A percentile compares a stretch with the other conserved stretches of the same genome.
Conservation (phyloP, 108 stramenopile species). For the Cyclotella distinguenda region DNA sequence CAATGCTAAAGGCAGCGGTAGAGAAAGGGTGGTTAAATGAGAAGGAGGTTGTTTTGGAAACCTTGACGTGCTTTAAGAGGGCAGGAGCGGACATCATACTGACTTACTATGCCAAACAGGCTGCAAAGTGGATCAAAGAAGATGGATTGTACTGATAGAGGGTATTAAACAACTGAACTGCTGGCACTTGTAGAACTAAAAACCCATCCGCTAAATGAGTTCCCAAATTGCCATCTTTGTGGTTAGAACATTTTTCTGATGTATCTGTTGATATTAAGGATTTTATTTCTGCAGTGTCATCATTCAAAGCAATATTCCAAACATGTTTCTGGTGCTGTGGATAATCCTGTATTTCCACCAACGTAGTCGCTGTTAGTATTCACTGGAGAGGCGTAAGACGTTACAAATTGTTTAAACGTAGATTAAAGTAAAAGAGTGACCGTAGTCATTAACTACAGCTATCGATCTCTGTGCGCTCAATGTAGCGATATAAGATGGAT, state of each 20-base stretch:
- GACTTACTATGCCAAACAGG: constrained; percentile 98
- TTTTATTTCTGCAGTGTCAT: too few species aligned
- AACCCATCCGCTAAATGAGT: neutral
- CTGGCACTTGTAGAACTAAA: neutral
- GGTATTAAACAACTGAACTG: neutral
- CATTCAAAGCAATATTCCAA: too few species aligned
- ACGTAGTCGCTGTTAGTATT: too few species aligned
- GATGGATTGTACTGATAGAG: constrained; percentile 74
- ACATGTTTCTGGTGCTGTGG: too few species aligned
- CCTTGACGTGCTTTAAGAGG: constrained; percentile 96
- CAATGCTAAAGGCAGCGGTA: constrained; percentile 98
- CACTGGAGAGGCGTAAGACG: too few species aligned
- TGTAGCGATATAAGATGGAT: too few species aligned
- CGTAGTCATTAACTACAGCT: too few species aligned
- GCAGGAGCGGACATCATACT: constrained; percentile 98
- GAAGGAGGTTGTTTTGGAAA: constrained; percentile 93
- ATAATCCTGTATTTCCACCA: too few species aligned
- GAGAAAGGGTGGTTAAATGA: constrained; percentile 97
- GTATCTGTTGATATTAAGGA: too few species aligned
- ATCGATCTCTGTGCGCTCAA: too few species aligned
- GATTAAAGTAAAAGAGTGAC: too few species aligned
- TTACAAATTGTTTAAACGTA: too few species aligned
- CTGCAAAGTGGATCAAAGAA: constrained; percentile 90
- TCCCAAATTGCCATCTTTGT: neutral
- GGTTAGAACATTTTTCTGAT: neutral